Percentiles rank a stretch among this genome's conserved stretches.
Conservation (phyloP, 495 filamentous ascomycete species). For the Penicillium goetzii region DNA sequence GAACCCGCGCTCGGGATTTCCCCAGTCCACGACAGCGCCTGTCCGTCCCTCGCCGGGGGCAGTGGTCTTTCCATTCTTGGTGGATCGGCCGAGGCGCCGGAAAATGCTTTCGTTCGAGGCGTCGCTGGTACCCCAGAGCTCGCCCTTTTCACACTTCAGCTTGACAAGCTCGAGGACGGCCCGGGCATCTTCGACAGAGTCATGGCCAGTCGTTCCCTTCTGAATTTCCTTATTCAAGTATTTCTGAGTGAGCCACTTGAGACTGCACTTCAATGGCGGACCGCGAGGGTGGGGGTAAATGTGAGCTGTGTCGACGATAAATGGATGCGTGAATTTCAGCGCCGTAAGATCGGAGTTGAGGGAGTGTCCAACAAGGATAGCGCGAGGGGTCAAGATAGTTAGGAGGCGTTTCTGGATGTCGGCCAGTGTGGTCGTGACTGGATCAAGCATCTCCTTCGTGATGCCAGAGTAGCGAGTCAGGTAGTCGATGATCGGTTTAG, state of each 20-base stretch:
- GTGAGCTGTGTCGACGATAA: constrained; percentile 86
- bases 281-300: constrained; percentile 83
- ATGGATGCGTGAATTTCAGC: constrained; percentile 83
- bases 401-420: constrained; percentile 84
- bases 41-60: constrained; percentile 57
- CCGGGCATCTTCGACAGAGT: constrained; percentile 88
- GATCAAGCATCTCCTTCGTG: constrained; percentile 76
- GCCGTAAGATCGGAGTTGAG: constrained; percentile 87
- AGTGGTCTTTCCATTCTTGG: constrained; percentile 53
- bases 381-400: constrained; percentile 68
- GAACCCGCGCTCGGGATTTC: constrained; percentile 72
- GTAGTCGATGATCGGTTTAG: constrained; percentile 83
- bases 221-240: constrained; percentile 87
- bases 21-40: constrained; percentile 88
- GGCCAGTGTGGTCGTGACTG: constrained; percentile 77
- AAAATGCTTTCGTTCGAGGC: constrained; percentile 82
- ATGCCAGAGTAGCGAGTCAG: constrained; percentile 89
- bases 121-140: constrained; percentile 77
- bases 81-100: constrained; percentile 70
- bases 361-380: constrained; percentile 89
- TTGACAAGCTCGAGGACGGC: constrained; percentile 92
- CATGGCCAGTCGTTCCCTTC: constrained; percentile 75
- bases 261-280: constrained; percentile 69
- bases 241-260: constrained; percentile 82
- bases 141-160: constrained; percentile 91